phyloP scores from a whole-genome alignment of 345 rosid genomes.

The Heritiera fomes region DNA sequence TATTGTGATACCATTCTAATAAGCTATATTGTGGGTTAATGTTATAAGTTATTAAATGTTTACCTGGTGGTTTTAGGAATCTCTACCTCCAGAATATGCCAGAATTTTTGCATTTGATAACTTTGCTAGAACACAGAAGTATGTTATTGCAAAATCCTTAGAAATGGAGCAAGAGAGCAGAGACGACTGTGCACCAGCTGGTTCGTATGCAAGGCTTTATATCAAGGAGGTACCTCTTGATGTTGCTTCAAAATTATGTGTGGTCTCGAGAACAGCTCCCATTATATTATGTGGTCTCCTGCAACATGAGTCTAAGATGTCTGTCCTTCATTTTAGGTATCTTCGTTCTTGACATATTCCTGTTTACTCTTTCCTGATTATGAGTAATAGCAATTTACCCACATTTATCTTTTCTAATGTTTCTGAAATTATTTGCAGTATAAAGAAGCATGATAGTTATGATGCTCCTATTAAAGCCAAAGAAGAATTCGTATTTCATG shows the following conservation, averaged over 20 bases:
- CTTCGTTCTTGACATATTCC: neutral
- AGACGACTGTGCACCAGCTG: constrained; percentile 57
- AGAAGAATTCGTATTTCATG: constrained; percentile 88
- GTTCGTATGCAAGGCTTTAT: constrained; percentile 73
- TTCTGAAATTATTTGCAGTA: constrained; percentile 42
- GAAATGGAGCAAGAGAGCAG: constrained; percentile 53
- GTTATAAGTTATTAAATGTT: neutral
- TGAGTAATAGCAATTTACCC: constrained; percentile 11
- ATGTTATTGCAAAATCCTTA: constrained; percentile 60
- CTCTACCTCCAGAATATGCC: constrained; percentile 88
- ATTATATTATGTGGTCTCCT: constrained; percentile 76
- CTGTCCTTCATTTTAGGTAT: constrained; percentile 96
- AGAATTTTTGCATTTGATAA: constrained; percentile 92
- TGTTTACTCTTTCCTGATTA: constrained; percentile 19
- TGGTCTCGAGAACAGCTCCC: constrained; percentile 45
- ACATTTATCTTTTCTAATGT: constrained; percentile 5
- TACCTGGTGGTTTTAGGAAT: constrained; percentile 64
- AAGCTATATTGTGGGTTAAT: neutral
- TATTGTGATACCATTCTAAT: neutral
- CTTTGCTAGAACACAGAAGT: constrained; percentile 77
- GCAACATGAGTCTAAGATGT: constrained; percentile 96
- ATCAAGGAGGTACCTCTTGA: constrained; percentile 63
- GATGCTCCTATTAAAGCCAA: constrained; percentile 81
- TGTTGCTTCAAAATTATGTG: constrained; percentile 61
- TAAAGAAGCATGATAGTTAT: constrained; percentile 76